Conservation (phyloP, 2,329 filamentous ascomycete species). For the Lasiodiplodia hormozganensis region DNA sequence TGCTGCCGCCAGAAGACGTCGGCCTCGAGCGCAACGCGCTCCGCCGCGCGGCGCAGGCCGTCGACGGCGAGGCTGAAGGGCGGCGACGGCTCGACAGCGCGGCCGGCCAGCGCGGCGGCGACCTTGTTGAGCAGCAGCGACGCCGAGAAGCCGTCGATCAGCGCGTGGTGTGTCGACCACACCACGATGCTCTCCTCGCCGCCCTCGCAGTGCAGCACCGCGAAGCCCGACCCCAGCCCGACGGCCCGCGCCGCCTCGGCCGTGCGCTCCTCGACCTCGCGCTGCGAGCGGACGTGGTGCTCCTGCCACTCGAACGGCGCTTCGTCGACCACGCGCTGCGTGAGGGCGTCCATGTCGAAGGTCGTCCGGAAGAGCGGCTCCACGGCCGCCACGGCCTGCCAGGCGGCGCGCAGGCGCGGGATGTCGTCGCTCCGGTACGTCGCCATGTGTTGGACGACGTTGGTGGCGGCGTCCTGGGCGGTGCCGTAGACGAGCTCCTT, state of each 20-base stretch:
- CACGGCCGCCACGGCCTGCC: neutral
- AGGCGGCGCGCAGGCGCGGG: neutral
- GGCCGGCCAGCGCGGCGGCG: neutral
- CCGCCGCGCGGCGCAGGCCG: neutral
- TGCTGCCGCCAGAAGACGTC: slow-evolving; percentile 14
- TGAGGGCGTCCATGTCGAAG: neutral
- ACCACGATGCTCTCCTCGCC: neutral
- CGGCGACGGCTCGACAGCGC: neutral
- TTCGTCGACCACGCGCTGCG: neutral
- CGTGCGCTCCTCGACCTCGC: neutral
- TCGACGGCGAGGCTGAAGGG: slow-evolving; percentile 3
- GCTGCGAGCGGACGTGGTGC: neutral
- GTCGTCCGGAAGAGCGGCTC: neutral
- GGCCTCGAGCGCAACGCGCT: neutral
- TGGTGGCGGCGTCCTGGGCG: neutral
- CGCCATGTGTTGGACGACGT: neutral
- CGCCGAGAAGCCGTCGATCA: slow-evolving; percentile 9
- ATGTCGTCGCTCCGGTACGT: neutral
- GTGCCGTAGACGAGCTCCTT: neutral
- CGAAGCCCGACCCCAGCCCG: slow-evolving; percentile 2
- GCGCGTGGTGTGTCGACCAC: slow-evolving; percentile 1
- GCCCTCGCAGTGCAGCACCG: neutral
- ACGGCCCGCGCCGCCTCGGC: neutral
- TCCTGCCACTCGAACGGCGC: slow-evolving; percentile 4
- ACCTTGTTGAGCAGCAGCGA: neutral